These are phyloP conservation scores for Rhizophora mangle DNA, from an alignment of 345 rosid genomes.

Conservation along the genomic window DNA sequence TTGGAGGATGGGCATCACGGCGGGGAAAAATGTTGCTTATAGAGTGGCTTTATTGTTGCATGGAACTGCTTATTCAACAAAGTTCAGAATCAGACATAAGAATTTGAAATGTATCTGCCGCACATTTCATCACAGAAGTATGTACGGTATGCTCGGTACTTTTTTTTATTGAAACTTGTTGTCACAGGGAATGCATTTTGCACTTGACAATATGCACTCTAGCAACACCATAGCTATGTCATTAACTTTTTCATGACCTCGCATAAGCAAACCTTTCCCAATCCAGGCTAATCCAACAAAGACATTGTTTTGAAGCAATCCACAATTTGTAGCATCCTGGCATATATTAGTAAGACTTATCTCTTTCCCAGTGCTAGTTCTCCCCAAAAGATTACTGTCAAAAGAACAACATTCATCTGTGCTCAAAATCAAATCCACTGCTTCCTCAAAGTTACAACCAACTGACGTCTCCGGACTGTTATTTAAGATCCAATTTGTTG, in stretches of 20 bases:
- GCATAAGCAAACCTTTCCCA: slow-evolving; percentile 90
- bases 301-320: slow-evolving; percentile 50
- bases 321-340: slow-evolving; percentile 34
- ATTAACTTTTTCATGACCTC: slow-evolving; percentile 71
- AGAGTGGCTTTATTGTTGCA: slow-evolving; percentile 78
- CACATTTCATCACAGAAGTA: slow-evolving; percentile 51
- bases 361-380: slow-evolving; percentile 29
- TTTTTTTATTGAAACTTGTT: slow-evolving; percentile 20
- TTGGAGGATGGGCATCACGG: slow-evolving; percentile 62
- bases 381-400: slow-evolving; percentile 21
- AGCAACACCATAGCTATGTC: slow-evolving; percentile 55
- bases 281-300: slow-evolving; percentile 85
- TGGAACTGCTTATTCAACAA: slow-evolving; percentile 66
- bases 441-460: slow-evolving; percentile 63
- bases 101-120: slow-evolving; percentile 80
- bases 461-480: slow-evolving; percentile 27
- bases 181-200: slow-evolving; percentile 11
- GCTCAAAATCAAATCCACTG: slow-evolving; percentile 54
- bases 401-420: slow-evolving; percentile 18
- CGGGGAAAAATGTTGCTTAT: slow-evolving; percentile 79
- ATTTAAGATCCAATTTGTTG: slow-evolving; percentile 54
- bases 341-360: slow-evolving; percentile 31
- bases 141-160: slow-evolving; percentile 25
- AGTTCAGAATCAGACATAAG: slow-evolving; percentile 70
- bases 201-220: slow-evolving; percentile 49